Evolutionary conservation across 257 asterid genomes (phyloP), one percentile per base, ranked within the genome.

Genomic region (Gentiana macrophylla): DNA sequence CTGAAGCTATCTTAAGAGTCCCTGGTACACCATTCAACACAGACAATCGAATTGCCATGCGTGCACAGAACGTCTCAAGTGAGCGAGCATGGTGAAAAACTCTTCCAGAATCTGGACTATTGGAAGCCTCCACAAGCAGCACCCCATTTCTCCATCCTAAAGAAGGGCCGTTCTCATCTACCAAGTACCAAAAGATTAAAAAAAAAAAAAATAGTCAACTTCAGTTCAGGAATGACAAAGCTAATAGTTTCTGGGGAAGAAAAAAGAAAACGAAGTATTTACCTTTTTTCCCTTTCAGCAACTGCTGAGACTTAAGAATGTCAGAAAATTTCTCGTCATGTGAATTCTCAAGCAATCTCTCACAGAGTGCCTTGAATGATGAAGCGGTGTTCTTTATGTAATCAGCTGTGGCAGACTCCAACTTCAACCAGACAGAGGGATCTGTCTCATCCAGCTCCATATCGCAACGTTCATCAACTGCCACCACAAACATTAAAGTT

Each of bases 361-460:
- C 97, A 65, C 86, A 78, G 37, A 92, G 77, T 63, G 65, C 72
- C 77, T 85, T 92, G 75, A 92, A 83, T 46, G 90, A 71, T 15
- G 52, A 38, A 38, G 86, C 74, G 72, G 83, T 83, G 53, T 67
- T 76, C 75, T 75, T 73, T 52, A 92, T 85, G 74, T 83, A 92
- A 61, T 88, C 97, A 62, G 83, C 83, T 5, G 97, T 80, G 50
- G 95, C 94, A 41, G 75, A 78, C 76, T 92, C 99, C 55, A 92
- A 73, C 77, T 80, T 92, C 57, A 76, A 67, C 99, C 97, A 92
- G 67, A 81, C 59, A 0, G 97, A 74, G 12, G 99, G 99, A 69
- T 92, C 97, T 61, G 99, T 92, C 70, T 92, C 99, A 74, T 92
- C 99, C 56, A 92, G 79, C 82, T 88, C 99, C 99, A 92, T 92